Evolutionary conservation across 1,139 yeast species (phyloP), one percentile per base, ranked within the genome.

Genomic region (Suhomyces maxii): DNA sequence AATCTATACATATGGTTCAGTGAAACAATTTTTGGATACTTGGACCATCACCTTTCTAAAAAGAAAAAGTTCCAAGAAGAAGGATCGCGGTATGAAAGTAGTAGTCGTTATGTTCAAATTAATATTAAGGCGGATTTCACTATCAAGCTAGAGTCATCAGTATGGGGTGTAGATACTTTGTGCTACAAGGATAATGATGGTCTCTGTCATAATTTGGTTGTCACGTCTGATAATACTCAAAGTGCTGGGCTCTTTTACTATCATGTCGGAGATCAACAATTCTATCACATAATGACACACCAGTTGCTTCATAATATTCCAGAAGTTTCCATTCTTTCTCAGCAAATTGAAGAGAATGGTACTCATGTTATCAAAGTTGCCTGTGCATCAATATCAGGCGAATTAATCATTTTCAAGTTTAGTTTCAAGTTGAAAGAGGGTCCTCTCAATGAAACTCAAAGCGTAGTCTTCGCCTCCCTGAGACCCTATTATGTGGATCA

Each of bases 131-230:
- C 83, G 0, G 72, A 67, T 42, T 65, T 68, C 40, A 64, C 62
- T 18, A 44, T 83, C 7, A 67, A 68, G 32, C 53, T 75, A 46
- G 67, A 67, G 31, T 63, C 79, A 1, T 82, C 89, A 0, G 80
- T 77, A 0, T 86, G 93, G 93, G 90, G 90, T 0, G 58, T 83
- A 18, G 88, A 82, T 54, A 63, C 70, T 40, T 42, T 55, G 26
- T 44, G 56, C 1, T 64, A 61, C 43, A 14, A 34, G 2, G 69
- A 63, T 37, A 26, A 39, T 3, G 62, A 25, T 51, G 69, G 55
- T 48, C 58, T n/a, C 31, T 51, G 28, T 3, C 74, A 68, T 42
- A 62, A 73, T 47, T 51, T 80, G 25, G 51, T 85, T 9, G 81
- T 71, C 0, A 71, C 78, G 0, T 79, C 89, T 0, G 89, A 84